Percentiles rank a stretch among this genome's conserved stretches.
phyloP scores from a whole-genome alignment of 1,139 yeast species.

The Pichia inconspicua region DNA sequence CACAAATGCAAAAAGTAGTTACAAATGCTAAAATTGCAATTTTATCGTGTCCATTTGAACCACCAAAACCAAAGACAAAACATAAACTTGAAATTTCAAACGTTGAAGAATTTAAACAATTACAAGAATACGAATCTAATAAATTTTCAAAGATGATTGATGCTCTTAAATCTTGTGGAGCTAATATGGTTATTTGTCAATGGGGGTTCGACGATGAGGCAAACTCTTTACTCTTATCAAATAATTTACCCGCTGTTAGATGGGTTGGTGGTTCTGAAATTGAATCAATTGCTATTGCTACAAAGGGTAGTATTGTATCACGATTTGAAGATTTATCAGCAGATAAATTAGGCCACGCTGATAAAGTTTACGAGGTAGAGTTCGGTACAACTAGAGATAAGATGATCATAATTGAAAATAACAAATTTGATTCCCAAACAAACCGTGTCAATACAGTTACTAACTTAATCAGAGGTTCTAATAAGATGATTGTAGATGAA shows the following conservation, averaged over 20 bases:
- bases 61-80: conserved; percentile 98
- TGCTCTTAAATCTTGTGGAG: conserved; percentile 81
- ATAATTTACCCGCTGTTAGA: conserved; percentile 89
- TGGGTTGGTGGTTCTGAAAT: conserved; percentile 99
- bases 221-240: conserved; percentile 81
- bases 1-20: conserved; percentile 88
- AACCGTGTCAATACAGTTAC: conserved; percentile 56
- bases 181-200: conserved; percentile 94
- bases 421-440: conserved; percentile 57
- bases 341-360: conserved; percentile 84
- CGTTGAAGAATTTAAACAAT: conserved; percentile 84
- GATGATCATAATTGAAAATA: conserved; percentile 90
- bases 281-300: conserved; percentile 93
- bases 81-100: conserved; percentile 89
- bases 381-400: conserved; percentile 96
- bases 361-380: conserved; percentile 75
- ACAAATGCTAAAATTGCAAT: conserved; percentile 86
- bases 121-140: conserved; percentile 86
- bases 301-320: conserved; percentile 95
- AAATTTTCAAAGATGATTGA: conserved; percentile 89
- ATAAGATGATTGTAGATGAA: conserved; percentile 96
- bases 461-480: conserved; percentile 88
- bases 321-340: conserved; percentile 84
- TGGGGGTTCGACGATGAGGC: conserved; percentile 99
- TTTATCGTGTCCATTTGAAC: conserved; percentile 97